phyloP scores from a whole-genome alignment of 306 rosid species.

The Coriaria nepalensis region DNA sequence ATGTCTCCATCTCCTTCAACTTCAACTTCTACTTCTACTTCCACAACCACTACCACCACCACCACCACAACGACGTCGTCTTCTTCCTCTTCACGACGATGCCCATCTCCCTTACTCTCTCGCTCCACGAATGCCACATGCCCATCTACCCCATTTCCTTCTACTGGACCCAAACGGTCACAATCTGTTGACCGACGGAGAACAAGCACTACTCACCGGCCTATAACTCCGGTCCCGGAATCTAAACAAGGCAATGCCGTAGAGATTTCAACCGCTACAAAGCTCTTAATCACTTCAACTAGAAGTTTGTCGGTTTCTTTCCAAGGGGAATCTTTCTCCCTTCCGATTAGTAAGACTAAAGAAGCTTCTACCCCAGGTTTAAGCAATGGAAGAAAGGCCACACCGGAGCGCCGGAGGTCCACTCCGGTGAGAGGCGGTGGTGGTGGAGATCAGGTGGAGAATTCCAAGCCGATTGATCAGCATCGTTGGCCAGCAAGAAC shows the following conservation, averaged over 20 bases:
- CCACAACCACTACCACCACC: constrained; percentile 18
- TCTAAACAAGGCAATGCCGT: constrained; percentile 30
- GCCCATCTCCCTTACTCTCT: constrained; percentile 75
- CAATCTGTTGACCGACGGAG: constrained; percentile 83
- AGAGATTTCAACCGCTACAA: constrained; percentile 53
- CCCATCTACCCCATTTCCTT: constrained; percentile 36
- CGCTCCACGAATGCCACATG: constrained; percentile 58
- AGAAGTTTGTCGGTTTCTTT: constrained; percentile 94
- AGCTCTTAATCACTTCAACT: constrained; percentile 83
- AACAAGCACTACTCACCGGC: constrained; percentile 27
- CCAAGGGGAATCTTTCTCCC: constrained; percentile 89
- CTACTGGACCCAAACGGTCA: constrained; percentile 52
- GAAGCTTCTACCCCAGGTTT: constrained; percentile 33
- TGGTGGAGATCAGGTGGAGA: constrained; percentile 65
- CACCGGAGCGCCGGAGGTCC: constrained; percentile 82
- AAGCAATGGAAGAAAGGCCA: constrained; percentile 43
- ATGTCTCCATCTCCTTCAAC: constrained; percentile 83
- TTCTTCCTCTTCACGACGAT: constrained; percentile 58
- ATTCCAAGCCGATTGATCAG: constrained; percentile 61
- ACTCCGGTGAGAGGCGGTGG: constrained; percentile 40
- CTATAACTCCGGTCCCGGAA: constrained; percentile 39
- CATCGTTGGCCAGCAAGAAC: constrained; percentile 86
- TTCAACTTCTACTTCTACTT: constrained; percentile 44
- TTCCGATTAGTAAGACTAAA: constrained; percentile 89
- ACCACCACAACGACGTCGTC: constrained; percentile 25